A percentile compares a stretch with the other conserved stretches of the same genome.
phyloP scores from a whole-genome alignment of 1,284 basidiomycete genomes.

The Marasmius oreades region DNA sequence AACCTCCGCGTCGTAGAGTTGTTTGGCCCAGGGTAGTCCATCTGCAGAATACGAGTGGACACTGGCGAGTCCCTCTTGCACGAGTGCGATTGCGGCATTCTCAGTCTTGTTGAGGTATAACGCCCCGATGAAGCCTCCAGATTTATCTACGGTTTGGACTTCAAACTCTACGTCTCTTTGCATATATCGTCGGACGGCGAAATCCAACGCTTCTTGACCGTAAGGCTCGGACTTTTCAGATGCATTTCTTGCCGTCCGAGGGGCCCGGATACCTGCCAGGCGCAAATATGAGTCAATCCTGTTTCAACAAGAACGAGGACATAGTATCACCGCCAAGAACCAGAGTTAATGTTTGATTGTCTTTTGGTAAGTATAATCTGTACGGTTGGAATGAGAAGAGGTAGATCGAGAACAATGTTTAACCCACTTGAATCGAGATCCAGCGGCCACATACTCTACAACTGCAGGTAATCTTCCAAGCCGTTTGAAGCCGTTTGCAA shows the following conservation, averaged over 20 bases:
- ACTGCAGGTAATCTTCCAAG: slow-evolving; percentile 79
- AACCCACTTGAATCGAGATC: slow-evolving; percentile 87
- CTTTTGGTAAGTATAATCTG: slow-evolving; percentile 84
- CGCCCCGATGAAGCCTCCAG: slow-evolving; percentile 92
- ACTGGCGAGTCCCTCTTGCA: slow-evolving; percentile 82
- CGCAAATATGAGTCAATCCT: neutral
- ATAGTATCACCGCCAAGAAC: slow-evolving; percentile 73
- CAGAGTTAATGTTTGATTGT: slow-evolving; percentile 87
- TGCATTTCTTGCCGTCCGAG: slow-evolving; percentile 75
- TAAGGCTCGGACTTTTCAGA: slow-evolving; percentile 90
- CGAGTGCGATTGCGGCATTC: slow-evolving; percentile 82
- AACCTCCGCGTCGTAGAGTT: slow-evolving; percentile 84
- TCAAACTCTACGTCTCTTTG: slow-evolving; percentile 96
- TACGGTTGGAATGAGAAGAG: slow-evolving; percentile 12
- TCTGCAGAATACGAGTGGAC: slow-evolving; percentile 91
- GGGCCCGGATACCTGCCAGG: slow-evolving; percentile 72
- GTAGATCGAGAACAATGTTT: neutral
- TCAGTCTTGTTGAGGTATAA: slow-evolving; percentile 84
- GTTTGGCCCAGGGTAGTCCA: slow-evolving; percentile 70
- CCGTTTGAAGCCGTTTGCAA: slow-evolving; percentile 90
- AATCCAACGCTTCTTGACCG: slow-evolving; percentile 82
- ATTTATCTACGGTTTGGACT: slow-evolving; percentile 88
- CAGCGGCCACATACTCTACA: slow-evolving; percentile 92
- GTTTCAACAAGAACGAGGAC: slow-evolving; percentile 8
- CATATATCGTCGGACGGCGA: slow-evolving; percentile 78